Evolutionary conservation across 768 basidiomycete species (phyloP).

Genomic region (Trametes cingulata): DNA sequence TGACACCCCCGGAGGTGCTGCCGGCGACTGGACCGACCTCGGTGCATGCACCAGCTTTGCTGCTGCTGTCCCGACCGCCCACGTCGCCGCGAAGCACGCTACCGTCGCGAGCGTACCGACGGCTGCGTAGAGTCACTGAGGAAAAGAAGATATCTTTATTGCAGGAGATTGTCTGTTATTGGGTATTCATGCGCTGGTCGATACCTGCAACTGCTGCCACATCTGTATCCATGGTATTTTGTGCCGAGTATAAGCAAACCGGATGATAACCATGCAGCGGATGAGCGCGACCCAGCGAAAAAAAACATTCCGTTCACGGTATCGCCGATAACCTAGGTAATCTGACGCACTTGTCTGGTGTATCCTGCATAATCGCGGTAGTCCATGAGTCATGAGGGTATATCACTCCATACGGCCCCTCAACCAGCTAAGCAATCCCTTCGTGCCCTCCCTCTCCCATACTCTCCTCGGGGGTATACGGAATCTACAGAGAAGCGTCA

Average conservation of each 20-base stretch:
- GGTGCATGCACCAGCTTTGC: constrained; percentile 27
- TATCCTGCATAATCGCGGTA: not conserved
- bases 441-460: constrained; percentile 88
- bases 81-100: constrained; percentile 3
- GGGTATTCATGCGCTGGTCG: constrained; percentile 1
- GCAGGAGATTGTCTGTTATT: not conserved
- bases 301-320: not conserved
- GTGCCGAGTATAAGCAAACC: too few species aligned
- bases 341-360: not conserved
- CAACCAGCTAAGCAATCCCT: constrained; percentile 77
- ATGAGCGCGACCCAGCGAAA: too few species aligned
- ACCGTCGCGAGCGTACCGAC: not conserved
- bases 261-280: too few species aligned
- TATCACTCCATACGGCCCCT: constrained; percentile 66
- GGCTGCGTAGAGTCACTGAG: not conserved
- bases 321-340: too few species aligned
- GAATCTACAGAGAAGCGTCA: constrained; percentile 49
- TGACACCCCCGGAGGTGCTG: constrained; percentile 29
- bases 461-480: constrained; percentile 77
- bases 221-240: too few species aligned
- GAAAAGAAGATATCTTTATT: not conserved
- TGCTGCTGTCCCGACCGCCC: constrained; percentile 3
- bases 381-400: not conserved
- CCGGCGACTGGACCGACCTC: constrained; percentile 30
- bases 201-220: too few species aligned